Percentiles rank a stretch among this genome's conserved stretches.
Conservation (phyloP, 345 rosid species). For the Mangifera indica region DNA sequence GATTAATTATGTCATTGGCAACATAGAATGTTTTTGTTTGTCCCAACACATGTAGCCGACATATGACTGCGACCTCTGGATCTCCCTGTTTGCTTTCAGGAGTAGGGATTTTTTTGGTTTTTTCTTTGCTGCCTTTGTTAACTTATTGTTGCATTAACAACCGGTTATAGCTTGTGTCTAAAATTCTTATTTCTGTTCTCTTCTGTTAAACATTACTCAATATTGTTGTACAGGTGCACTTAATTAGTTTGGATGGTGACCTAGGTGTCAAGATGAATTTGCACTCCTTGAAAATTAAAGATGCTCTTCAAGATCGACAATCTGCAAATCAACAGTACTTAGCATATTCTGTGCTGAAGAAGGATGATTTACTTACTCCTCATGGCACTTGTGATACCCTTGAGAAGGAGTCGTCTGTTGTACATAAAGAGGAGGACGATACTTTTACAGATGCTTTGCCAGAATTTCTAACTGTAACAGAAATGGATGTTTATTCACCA, state of each 20-base stretch:
- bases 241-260: constrained; percentile 68
- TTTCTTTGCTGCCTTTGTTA: not conserved
- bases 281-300: constrained; percentile 88
- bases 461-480: constrained; percentile 70
- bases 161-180: not conserved
- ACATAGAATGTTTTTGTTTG: not conserved
- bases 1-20: not conserved
- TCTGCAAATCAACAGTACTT: constrained; percentile 59
- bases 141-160: not conserved
- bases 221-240: constrained; percentile 55
- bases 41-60: not conserved
- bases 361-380: constrained; percentile 44
- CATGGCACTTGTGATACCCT: constrained; percentile 31
- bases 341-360: constrained; percentile 75
- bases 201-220: not conserved
- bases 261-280: constrained; percentile 76
- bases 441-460: constrained; percentile 86
- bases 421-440: constrained; percentile 74
- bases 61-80: not conserved
- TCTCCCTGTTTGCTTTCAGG: not conserved
- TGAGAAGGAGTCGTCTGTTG: constrained; percentile 39
- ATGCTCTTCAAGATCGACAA: constrained; percentile 71
- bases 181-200: constrained; percentile 19
- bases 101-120: not conserved
- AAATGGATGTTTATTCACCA: constrained; percentile 47